Evolutionary conservation across 176 grass and related monocot genomes (phyloP).

Genomic region (Oryza glaberrima): DNA sequence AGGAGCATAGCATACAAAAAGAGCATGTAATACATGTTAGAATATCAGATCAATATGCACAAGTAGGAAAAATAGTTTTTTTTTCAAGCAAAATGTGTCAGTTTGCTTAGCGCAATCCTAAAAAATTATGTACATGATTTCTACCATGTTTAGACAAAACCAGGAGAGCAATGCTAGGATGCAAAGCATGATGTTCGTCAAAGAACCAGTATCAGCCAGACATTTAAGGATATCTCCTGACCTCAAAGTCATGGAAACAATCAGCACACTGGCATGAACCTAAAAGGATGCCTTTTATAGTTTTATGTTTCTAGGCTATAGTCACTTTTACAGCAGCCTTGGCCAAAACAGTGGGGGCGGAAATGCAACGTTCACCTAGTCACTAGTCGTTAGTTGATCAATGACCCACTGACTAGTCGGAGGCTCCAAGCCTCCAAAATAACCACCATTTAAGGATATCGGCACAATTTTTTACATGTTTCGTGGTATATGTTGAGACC

Average conservation of each 20-base stretch:
- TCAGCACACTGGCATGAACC: not conserved
- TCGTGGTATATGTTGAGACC: too few species aligned
- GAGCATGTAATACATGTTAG: not conserved
- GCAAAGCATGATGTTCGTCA: not conserved
- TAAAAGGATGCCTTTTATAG: not conserved
- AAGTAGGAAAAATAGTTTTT: not conserved
- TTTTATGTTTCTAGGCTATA: too few species aligned
- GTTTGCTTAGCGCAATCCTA: not conserved
- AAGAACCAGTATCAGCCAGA: not conserved
- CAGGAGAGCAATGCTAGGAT: not conserved
- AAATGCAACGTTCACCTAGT: not conserved
- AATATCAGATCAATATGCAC: conserved; percentile 9
- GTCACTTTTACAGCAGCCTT: not conserved
- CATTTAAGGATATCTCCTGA: not conserved
- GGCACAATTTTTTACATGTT: too few species aligned
- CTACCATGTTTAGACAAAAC: not conserved
- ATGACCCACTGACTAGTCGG: too few species aligned
- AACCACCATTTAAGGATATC: too few species aligned
- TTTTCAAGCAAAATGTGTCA: not conserved
- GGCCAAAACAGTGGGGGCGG: not conserved
- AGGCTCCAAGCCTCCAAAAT: too few species aligned
- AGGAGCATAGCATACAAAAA: not conserved
- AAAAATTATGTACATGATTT: not conserved
- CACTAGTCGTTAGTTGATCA: too few species aligned
- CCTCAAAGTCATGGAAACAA: not conserved